phyloP scores from a whole-genome alignment of 306 rosid genomes.

The Crotalaria pallida region DNA sequence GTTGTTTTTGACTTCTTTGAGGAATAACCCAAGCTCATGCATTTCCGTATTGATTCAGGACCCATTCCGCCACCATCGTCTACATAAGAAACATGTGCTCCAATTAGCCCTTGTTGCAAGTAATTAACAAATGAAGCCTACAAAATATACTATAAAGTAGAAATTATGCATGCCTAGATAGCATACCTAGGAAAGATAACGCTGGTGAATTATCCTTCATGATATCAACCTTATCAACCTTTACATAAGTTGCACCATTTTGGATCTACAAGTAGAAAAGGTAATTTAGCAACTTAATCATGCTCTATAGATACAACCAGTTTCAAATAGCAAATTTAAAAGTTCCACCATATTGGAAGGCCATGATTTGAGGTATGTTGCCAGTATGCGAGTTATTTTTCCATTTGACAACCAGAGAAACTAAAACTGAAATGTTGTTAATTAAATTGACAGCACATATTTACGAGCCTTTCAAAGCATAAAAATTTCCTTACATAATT shows the following conservation, averaged over 20 bases:
- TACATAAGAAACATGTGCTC: constrained; percentile 32
- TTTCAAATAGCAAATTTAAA: neutral
- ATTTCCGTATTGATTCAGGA: constrained; percentile 68
- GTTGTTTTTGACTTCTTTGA: constrained; percentile 89
- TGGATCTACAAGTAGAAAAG: constrained; percentile 45
- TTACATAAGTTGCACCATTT: constrained; percentile 82
- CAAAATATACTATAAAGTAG: constrained; percentile 1
- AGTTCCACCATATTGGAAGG: neutral
- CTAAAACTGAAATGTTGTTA: neutral
- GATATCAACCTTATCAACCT: constrained; percentile 66
- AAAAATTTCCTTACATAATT: neutral
- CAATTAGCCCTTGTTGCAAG: neutral
- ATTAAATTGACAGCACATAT: neutral
- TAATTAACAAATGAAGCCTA: constrained; percentile 4
- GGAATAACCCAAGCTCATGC: constrained; percentile 97
- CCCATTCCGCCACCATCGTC: constrained; percentile 98
- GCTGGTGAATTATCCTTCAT: constrained; percentile 88
- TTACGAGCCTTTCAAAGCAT: neutral
- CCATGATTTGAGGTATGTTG: neutral
- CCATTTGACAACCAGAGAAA: constrained; percentile 16
- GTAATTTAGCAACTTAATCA: constrained; percentile 17
- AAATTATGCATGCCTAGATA: constrained; percentile 11
- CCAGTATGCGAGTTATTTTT: neutral
- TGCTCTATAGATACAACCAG: neutral
- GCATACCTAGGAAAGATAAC: constrained; percentile 66